Evolutionary conservation across 306 rosid species (phyloP).

Genomic region (Prunus persica): DNA sequence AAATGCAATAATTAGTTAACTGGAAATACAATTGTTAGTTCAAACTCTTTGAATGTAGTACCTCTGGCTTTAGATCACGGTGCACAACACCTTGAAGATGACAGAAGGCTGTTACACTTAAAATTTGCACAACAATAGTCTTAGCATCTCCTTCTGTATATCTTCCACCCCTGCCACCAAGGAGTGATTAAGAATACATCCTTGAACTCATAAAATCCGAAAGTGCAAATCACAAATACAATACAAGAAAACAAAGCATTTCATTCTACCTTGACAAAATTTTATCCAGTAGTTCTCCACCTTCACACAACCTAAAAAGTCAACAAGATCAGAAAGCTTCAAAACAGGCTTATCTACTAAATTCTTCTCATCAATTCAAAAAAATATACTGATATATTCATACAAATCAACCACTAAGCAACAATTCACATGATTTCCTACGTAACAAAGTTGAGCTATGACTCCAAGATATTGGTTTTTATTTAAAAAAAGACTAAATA

Average conservation of each 20-base stretch:
- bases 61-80: constrained; percentile 99
- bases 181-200: constrained; percentile 19
- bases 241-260: constrained; percentile 24
- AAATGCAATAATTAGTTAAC: not conserved
- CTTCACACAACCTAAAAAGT: constrained; percentile 80
- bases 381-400: not conserved
- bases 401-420: not conserved
- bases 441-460: not conserved
- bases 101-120: constrained; percentile 74
- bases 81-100: constrained; percentile 97
- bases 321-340: constrained; percentile 17
- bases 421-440: not conserved
- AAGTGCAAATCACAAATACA: constrained; percentile 10
- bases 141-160: constrained; percentile 89
- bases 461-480: not conserved
- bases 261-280: constrained; percentile 77
- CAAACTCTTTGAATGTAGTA: constrained; percentile 27
- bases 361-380: not conserved
- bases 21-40: not conserved
- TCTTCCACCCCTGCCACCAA: constrained; percentile 84
- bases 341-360: not conserved
- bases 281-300: constrained; percentile 94
- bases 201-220: constrained; percentile 26
- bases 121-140: constrained; percentile 78
- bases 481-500: not conserved